Percentiles rank a stretch among this genome's conserved stretches.
Conservation (phyloP, 2,329 filamentous ascomycete genomes). For the Penicillium brevicompactum region DNA sequence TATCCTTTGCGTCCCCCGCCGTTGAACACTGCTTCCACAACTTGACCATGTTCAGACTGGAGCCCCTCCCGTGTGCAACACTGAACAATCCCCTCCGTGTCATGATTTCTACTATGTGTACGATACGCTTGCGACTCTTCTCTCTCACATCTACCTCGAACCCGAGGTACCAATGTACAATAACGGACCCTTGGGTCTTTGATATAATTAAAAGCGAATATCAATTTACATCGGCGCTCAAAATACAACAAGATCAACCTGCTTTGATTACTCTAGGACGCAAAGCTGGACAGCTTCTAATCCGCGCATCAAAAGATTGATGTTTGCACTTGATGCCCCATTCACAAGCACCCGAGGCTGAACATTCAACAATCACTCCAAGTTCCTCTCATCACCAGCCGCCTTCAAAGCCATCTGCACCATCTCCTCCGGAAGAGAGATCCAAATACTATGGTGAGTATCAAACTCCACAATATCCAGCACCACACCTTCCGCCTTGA, state of each 20-base stretch:
- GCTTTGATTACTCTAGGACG: no score
- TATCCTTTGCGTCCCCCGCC: neutral
- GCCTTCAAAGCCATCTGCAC: constrained; percentile 11
- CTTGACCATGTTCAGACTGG: neutral
- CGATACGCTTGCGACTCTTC: constrained; percentile 16
- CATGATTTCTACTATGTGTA: constrained; percentile 23
- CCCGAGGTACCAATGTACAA: constrained; percentile 37
- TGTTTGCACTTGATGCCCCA: no score
- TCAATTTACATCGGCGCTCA: neutral
- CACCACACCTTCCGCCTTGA: constrained; percentile 3
- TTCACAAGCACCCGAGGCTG: no score
- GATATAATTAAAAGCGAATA: constrained; percentile 2
- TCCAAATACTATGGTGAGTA: constrained; percentile 19
- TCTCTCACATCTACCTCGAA: constrained; percentile 1
- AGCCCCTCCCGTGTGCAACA: neutral
- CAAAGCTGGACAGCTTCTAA: no score
- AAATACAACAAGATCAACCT: neutral
- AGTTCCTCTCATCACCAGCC: constrained; percentile 15
- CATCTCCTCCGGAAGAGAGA: constrained; percentile 16
- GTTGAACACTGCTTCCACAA: neutral
- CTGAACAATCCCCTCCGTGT: constrained; percentile 2
- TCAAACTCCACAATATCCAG: constrained; percentile 14
- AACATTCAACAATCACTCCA: neutral
- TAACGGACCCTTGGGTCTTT: constrained; percentile 34
- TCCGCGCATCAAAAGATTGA: no score